Base-by-base conservation (phyloP, 2,329 filamentous ascomycete genomes). In the Magnaporthales sp. region DNA sequence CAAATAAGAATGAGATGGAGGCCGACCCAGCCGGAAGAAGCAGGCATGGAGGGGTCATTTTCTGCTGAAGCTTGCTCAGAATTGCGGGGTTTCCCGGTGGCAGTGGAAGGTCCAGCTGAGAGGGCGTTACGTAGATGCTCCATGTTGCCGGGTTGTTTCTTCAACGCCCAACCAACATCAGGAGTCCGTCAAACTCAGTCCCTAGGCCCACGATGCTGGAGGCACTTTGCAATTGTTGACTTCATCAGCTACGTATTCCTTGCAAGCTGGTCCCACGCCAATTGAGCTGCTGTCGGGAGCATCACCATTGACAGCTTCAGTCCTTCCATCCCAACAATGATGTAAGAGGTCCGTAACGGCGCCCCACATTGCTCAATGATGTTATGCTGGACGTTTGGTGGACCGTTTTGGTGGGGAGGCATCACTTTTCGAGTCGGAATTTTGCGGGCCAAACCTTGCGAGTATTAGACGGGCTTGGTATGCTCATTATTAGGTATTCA, bases 11-110 rank as follows among this genome's bases (percentile, higher is more conserved):
- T 10, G 24, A 11, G 24, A 26, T 26, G 54, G 22, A 24, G 54
- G n/a, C n/a, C n/a, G n/a, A 32, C 19, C 30, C 30, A 27, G 15
- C 26, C 19, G 60, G 60, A 62, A 27, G 60, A 62, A 62, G 60
- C 27, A 62, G 60, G 60, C 27, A 62, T 62, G 26, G 60, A 62
- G 30, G 60, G 60, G 54, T 58, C 24, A 26, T 58, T 58, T 58
- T 58, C 54, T 51, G 38, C 38, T 58, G 54, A 58, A 58, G 54
- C 54, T 58, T 58, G 54, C 54, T 58, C n/a, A n/a, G 54, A 58
- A 58, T 58, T 58, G 54, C 54, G 54, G 54, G 54, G 54, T 58
- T 13, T 58, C 3, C 22, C 54, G 22, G n/a, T 58, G 24, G 24
- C 54, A 26, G n/a, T 26, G 54, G 24, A n/a, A 58, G 54, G 38